Evolutionary conservation across 768 basidiomycete species (phyloP).

Genomic region (Collybiopsis confluens): DNA sequence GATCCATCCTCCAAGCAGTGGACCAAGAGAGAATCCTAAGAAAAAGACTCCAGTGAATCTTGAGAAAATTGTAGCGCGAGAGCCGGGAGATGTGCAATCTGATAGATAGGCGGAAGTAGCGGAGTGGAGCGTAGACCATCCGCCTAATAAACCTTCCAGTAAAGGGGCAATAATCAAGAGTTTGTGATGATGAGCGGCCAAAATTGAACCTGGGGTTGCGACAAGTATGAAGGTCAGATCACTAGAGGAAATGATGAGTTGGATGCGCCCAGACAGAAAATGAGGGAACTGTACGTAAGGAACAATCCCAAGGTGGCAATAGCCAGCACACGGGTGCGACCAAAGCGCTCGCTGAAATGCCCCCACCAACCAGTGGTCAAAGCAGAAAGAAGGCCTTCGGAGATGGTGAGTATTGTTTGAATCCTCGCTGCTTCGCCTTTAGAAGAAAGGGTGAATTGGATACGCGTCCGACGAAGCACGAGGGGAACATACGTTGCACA

Average conservation of each 20-base stretch:
- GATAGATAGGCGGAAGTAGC: constrained; percentile 80
- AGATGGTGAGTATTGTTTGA: constrained; percentile 73
- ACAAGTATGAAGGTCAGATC: constrained; percentile 83
- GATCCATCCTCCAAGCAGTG: constrained; percentile 61
- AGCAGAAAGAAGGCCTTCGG: constrained; percentile 76
- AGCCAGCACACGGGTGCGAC: constrained; percentile 75
- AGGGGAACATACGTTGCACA: too few relatives aligned
- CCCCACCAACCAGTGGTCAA: constrained; percentile 92
- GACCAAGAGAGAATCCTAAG: constrained; percentile 74
- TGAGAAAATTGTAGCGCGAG: constrained; percentile 70
- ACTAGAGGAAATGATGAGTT: constrained; percentile 32
- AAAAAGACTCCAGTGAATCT: constrained; percentile 75
- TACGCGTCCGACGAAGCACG: too few relatives aligned
- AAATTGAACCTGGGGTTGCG: constrained; percentile 61
- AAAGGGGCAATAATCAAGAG: constrained; percentile 76
- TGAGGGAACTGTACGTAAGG: constrained; percentile 35
- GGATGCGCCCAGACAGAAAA: constrained; percentile 5
- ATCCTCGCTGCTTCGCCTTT: constrained; percentile 64
- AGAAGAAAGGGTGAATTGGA: too few relatives aligned
- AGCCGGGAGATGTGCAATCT: constrained; percentile 82
- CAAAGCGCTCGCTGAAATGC: constrained; percentile 71
- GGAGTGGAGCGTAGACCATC: constrained; percentile 73
- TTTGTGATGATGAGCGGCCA: constrained; percentile 66
- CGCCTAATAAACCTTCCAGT: constrained; percentile 80
- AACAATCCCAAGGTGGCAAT: constrained; percentile 59